A percentile compares a stretch with the other conserved stretches of the same genome.
Evolutionary conservation across 257 asterid species (phyloP).

Genomic region (Knoxia roxburghii): DNA sequence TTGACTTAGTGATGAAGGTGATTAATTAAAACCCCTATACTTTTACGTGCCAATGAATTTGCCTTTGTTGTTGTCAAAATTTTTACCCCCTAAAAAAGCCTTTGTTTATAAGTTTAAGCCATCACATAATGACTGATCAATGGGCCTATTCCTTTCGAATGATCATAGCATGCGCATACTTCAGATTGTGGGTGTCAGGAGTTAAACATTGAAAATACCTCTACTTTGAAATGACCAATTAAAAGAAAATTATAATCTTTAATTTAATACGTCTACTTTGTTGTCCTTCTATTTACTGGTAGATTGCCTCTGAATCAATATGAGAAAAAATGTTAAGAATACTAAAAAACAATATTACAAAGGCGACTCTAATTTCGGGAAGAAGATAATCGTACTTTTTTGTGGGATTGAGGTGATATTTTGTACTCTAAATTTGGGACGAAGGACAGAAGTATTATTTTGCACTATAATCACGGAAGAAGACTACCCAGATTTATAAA

Average conservation of each 20-base stretch:
- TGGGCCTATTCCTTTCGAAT: background rate
- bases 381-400: too few species aligned
- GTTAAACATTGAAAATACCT: background rate
- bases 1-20: background rate
- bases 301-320: background rate
- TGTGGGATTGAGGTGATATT: too few species aligned
- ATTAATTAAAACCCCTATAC: background rate
- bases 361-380: too few species aligned
- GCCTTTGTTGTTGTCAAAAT: too few species aligned
- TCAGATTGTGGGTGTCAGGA: conserved; percentile 1
- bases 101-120: background rate
- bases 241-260: background rate
- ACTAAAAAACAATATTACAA: too few species aligned
- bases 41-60: background rate
- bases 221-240: background rate
- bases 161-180: background rate
- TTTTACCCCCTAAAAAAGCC: too few species aligned
- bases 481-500: background rate
- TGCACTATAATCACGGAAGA: background rate
- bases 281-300: background rate
- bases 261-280: background rate
- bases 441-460: too few species aligned
- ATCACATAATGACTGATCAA: background rate
- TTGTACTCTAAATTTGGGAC: too few species aligned
- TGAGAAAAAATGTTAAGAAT: background rate